Base-by-base conservation (phyloP, 805 yeast genomes). In the Barnettozyma pratensis region DNA sequence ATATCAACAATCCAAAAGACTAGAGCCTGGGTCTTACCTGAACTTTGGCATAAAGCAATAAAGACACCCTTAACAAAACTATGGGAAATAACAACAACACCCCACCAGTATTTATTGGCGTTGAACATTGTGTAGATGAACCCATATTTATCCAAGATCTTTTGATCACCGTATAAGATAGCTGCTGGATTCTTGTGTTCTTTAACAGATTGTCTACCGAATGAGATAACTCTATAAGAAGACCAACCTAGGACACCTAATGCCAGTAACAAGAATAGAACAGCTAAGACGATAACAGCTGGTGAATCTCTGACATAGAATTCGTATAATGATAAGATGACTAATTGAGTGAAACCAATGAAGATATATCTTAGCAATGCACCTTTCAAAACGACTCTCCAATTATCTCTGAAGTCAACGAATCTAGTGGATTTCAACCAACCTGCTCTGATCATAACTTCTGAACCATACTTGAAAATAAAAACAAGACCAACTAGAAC, bases 41-140 rank as follows among this genome's bases (percentile, higher is more conserved):
- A 80, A 7, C 72, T 71, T 69, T 90, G 97, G 42, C 89, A 82
- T 50, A 90, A 79, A 0, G 85, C 85, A 60, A 91, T 81, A 61
- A 91, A 85, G 12, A 85, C 61, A 12, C 83, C 80, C 67, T 87
- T 89, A 25, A 85, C 59, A 37, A 86, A 75, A 46, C 76, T 73
- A 66, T 87, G 86, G 4, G 64, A 63, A 38, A 89, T 59, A 44
- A 84, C 64, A 2, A 86, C 83, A 14, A 75, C 69, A 50, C 92
- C 87, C 76, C 91, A 91, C 87, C 90, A 91, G 69, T 87, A 90
- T 60, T 75, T 81, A 28, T 73, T 72, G 25, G 96, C 95, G 54
- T 79, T 78, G 67, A 85, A 90, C 90, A 88, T 89, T 12, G 96
- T 86, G 69, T 90, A 91, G 60, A 90, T 79, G 68, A 85, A 91